Percentiles rank a stretch among this genome's conserved stretches.
Conservation (phyloP, 192 early-diverging fungal genomes). For the Globomyces pollinis-pini region DNA sequence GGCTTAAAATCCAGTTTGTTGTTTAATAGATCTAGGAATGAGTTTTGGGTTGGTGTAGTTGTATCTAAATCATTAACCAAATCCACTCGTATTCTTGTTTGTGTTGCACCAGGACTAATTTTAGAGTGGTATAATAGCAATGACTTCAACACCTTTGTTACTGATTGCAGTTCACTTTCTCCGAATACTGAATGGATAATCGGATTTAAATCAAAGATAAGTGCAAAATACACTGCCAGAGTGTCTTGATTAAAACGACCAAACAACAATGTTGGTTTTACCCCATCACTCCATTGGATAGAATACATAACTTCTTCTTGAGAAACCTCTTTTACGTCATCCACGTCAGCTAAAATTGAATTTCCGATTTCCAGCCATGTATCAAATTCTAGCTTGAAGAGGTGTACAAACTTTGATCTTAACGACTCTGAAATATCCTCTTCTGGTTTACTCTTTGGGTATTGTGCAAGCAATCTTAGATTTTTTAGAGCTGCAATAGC, state of each 20-base stretch:
- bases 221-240: slow-evolving; percentile 49
- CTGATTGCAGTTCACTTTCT: slow-evolving; percentile 41
- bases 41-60: slow-evolving; percentile 59
- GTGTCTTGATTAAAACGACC: slow-evolving; percentile 68
- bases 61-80: slow-evolving; percentile 44
- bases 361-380: slow-evolving; percentile 69
- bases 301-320: no score
- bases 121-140: slow-evolving; percentile 59
- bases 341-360: slow-evolving; percentile 46
- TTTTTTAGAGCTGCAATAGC: slow-evolving; percentile 66
- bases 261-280: slow-evolving; percentile 17
- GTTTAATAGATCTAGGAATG: slow-evolving; percentile 53
- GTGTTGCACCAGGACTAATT: slow-evolving; percentile 37
- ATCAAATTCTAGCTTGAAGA: slow-evolving; percentile 61
- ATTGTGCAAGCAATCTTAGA: slow-evolving; percentile 52
- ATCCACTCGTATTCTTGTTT: slow-evolving; percentile 27
- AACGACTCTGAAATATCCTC: slow-evolving; percentile 15
- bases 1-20: slow-evolving; percentile 18
- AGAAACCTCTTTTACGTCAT: not conserved
- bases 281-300: slow-evolving; percentile 10
- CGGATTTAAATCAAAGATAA: slow-evolving; percentile 57
- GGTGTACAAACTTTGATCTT: slow-evolving; percentile 18
- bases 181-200: slow-evolving; percentile 44
- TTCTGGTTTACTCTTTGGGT: slow-evolving; percentile 22
- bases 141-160: slow-evolving; percentile 41